phyloP scores from a whole-genome alignment of 176 grass and related monocot genomes.

The Phyllostachys edulis region DNA sequence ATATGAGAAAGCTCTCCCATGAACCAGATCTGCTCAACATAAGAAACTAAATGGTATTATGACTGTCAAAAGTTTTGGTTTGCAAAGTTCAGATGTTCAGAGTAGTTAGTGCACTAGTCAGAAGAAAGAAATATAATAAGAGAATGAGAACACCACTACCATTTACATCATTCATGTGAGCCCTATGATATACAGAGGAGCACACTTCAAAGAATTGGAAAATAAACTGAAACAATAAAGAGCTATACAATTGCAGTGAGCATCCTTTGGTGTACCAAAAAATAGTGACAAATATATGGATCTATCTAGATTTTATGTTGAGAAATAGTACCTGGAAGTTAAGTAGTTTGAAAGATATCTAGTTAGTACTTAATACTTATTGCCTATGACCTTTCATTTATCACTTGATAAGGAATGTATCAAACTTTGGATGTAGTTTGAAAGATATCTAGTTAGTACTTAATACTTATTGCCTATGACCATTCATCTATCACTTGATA shows the following conservation, averaged over 20 bases:
- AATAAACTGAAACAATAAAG: neutral
- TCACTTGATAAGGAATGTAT: constrained; percentile 26
- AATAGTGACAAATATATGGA: neutral
- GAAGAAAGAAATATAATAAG: constrained; percentile 5
- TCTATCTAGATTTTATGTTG: constrained; percentile 13
- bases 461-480: constrained; percentile 12
- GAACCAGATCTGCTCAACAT: constrained; percentile 81
- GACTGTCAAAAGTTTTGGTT: constrained; percentile 1
- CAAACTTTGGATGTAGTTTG: constrained; percentile 8
- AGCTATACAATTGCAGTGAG: neutral
- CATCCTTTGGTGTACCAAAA: constrained; percentile 8
- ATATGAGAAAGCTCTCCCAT: constrained; percentile 99
- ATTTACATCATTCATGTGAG: constrained; percentile 25
- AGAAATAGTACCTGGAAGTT: neutral
- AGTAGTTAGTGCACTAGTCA: constrained; percentile 8
- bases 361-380: neutral
- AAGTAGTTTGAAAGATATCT: neutral
- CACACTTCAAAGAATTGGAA: neutral
- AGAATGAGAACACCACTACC: constrained; percentile 5
- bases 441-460: neutral
- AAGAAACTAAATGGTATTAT: constrained; percentile 43
- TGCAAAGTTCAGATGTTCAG: constrained; percentile 13
- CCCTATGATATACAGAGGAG: constrained; percentile 17
- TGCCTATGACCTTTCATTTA: neutral
- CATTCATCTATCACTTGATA: constrained; percentile 12